These are phyloP conservation scores for Aureobasidium sp. DNA, from an alignment of 2,329 filamentous ascomycete species.

Conservation along the genomic window DNA sequence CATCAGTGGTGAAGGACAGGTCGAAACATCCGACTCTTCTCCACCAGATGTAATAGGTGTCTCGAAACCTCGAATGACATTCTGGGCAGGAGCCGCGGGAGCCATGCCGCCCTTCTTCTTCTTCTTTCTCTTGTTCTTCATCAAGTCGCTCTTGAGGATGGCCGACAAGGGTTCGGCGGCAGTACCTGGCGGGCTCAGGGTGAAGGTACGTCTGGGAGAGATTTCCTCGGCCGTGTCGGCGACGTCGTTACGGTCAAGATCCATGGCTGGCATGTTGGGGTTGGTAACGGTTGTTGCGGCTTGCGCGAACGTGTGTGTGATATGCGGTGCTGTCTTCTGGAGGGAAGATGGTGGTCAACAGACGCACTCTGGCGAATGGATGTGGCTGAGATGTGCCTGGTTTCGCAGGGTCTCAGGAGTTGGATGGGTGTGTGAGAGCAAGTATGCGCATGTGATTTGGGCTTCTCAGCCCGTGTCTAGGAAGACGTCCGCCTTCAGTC, in stretches of 20 bases:
- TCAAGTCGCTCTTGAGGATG: constrained; percentile 28
- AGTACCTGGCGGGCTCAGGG: constrained; percentile 18
- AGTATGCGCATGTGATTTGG: background rate
- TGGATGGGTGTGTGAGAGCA: background rate
- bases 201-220: constrained; percentile 22
- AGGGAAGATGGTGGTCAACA: background rate
- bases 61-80: constrained; percentile 41
- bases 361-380: background rate
- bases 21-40: constrained; percentile 47
- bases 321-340: background rate
- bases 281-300: background rate
- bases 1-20: constrained; percentile 29
- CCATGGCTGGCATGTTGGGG: constrained; percentile 28
- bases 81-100: constrained; percentile 30
- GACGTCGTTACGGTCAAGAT: constrained; percentile 22
- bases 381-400: background rate
- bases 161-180: constrained; percentile 21
- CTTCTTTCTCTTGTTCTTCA: constrained; percentile 30
- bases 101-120: constrained; percentile 30
- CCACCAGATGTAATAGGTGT: constrained; percentile 45
- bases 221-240: constrained; percentile 25
- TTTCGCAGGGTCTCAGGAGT: background rate
- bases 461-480: constrained; percentile 1
- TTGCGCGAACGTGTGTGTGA: background rate
- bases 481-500: constrained; percentile 41